Conservation (phyloP, 2,329 filamentous ascomycete genomes). For the Verticillium alfalfae region DNA sequence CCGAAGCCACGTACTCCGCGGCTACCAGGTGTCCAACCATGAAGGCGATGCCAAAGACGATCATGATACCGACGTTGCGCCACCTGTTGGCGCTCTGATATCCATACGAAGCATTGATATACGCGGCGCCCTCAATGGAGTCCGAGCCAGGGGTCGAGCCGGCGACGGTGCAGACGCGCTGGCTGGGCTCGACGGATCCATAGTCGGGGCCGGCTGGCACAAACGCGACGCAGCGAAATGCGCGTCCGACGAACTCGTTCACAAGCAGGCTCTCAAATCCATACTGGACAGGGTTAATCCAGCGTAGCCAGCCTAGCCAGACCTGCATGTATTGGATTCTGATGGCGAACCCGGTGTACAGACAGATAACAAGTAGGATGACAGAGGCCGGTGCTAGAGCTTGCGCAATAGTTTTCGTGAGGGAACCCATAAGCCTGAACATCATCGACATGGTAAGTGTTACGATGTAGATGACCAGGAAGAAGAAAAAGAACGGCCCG, state of each 20-base stretch:
- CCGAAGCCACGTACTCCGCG: constrained; percentile 3
- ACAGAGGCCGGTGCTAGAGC: constrained; percentile 6
- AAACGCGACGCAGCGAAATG: constrained; percentile 4
- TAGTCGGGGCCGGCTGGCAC: constrained; percentile 1
- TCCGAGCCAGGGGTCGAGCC: neutral
- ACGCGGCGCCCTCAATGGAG: constrained; percentile 4
- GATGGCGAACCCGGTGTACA: constrained; percentile 9
- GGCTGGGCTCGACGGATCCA: neutral
- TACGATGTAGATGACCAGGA: constrained; percentile 53
- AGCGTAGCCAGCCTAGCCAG: constrained; percentile 7
- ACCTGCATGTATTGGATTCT: constrained; percentile 4
- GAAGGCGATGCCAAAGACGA: constrained; percentile 1
- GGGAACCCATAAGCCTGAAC: constrained; percentile 61
- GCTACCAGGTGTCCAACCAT: constrained; percentile 5
- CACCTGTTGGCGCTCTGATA: constrained; percentile 4
- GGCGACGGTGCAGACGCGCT: neutral
- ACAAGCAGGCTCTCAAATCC: constrained; percentile 8
- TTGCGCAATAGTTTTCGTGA: constrained; percentile 41
- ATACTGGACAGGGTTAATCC: constrained; percentile 6
- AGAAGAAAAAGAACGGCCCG: constrained; percentile 54
- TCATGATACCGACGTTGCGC: constrained; percentile 7
- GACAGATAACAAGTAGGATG: constrained; percentile 2
- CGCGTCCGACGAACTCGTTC: constrained; percentile 7
- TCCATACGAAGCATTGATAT: constrained; percentile 4
- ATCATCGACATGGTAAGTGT: constrained; percentile 58